phyloP scores from a whole-genome alignment of 139 green algal genomes.

The Chlorella sp. region DNA sequence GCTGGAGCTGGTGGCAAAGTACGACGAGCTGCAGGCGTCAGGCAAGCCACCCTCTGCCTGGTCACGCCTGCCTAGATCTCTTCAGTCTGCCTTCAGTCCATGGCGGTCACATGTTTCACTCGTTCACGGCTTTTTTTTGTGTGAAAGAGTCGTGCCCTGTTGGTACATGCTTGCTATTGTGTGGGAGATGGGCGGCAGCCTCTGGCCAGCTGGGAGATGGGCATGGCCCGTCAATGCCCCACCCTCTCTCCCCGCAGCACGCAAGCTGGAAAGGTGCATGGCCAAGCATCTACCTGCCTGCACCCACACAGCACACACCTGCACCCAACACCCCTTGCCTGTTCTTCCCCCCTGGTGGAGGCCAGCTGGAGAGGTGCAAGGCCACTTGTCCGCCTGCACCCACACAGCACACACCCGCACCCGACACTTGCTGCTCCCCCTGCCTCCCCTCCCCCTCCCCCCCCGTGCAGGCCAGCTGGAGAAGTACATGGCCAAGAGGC shows the following conservation, averaged over 20 bases:
- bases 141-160: neutral
- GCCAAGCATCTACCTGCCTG: too few relatives aligned
- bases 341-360: neutral
- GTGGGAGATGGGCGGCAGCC: neutral
- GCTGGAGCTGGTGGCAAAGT: slow-evolving; percentile 79
- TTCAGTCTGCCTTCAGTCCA: too few relatives aligned
- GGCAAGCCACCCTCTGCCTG: slow-evolving; percentile 15
- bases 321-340: too few relatives aligned
- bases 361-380: slow-evolving; percentile 87
- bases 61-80: neutral
- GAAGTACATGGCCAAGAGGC: slow-evolving; percentile 87
- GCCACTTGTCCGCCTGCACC: slow-evolving; percentile 52
- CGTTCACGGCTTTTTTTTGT: too few relatives aligned
- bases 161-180: neutral
- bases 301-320: too few relatives aligned
- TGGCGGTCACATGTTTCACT: too few relatives aligned
- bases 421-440: too few relatives aligned
- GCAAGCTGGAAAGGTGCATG: too few relatives aligned
- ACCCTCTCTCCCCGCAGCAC: neutral
- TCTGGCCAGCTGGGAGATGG: too few relatives aligned
- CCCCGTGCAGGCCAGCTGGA: slow-evolving; percentile 69
- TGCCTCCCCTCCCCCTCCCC: neutral
- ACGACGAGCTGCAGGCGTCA: slow-evolving; percentile 77
- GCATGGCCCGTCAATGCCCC: too few relatives aligned
- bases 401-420: too few relatives aligned